Percentiles rank a stretch among this genome's conserved stretches.
These are phyloP conservation scores for Trypanosoma mega DNA, from an alignment of 208 protist genomes.

Conservation along the genomic window DNA sequence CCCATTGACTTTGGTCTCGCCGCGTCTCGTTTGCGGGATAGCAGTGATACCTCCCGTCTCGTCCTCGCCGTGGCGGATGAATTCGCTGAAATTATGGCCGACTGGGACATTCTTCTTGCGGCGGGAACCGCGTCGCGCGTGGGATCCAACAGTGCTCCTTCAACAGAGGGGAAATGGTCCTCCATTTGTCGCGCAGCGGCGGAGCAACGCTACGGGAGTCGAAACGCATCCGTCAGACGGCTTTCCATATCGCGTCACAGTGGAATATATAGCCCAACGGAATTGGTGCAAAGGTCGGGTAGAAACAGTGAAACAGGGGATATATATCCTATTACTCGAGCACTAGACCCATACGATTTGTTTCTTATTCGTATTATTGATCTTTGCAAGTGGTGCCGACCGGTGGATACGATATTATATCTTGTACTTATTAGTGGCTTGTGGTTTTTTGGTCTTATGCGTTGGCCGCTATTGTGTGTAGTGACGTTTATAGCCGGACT, in stretches of 20 bases:
- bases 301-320: too few species aligned
- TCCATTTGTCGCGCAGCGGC: constrained; percentile 3
- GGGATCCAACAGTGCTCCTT: neutral
- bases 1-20: constrained; percentile 34
- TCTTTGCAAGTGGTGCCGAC: constrained; percentile 16
- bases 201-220: neutral
- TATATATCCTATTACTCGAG: neutral
- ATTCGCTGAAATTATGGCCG: constrained; percentile 27
- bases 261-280: too few species aligned
- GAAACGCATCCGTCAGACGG: neutral
- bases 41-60: neutral
- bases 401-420: constrained; percentile 17
- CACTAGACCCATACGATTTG: constrained; percentile 15
- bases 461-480: constrained; percentile 7
- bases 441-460: constrained; percentile 8
- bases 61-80: constrained; percentile 34
- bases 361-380: constrained; percentile 22
- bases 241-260: too few species aligned
- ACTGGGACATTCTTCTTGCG: constrained; percentile 20
- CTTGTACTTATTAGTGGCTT: neutral
- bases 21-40: neutral
- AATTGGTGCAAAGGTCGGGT: too few species aligned
- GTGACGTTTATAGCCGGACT: constrained; percentile 5
- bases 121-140: neutral
- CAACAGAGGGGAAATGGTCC: constrained; percentile 7